Conservation (phyloP, 371 early-diverging fungal genomes). For the Mortierella sp. region DNA sequence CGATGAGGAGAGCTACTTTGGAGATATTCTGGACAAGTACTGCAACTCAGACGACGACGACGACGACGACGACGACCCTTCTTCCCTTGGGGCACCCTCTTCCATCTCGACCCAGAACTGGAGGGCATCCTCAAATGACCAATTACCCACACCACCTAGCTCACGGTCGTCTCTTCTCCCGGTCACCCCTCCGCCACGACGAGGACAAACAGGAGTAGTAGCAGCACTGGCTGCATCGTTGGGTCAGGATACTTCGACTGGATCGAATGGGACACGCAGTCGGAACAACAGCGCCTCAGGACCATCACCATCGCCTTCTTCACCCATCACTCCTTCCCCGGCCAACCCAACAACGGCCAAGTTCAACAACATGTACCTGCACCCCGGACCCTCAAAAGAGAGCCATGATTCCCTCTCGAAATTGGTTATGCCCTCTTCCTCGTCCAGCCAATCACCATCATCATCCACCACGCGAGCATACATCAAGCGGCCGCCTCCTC, state of each 20-base stretch:
- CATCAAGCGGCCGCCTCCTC: slow-evolving; percentile 34
- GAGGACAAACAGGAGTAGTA: background rate
- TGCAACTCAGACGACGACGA: slow-evolving; percentile 35
- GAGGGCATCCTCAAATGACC: slow-evolving; percentile 17
- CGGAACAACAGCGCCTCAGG: slow-evolving; percentile 18
- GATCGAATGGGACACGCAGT: slow-evolving; percentile 3
- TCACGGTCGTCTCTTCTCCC: slow-evolving; percentile 11
- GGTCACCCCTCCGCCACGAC: slow-evolving; percentile 3
- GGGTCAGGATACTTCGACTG: background rate
- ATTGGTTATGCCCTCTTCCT: slow-evolving; percentile 10
- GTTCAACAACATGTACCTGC: slow-evolving; percentile 33
- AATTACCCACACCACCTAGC: slow-evolving; percentile 28
- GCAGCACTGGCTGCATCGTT: background rate
- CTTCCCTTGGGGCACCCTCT: slow-evolving; percentile 16
- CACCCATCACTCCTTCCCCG: slow-evolving; percentile 12
- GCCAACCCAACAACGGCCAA: slow-evolving; percentile 30
- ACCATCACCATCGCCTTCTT: background rate
- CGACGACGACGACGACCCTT: slow-evolving; percentile 22
- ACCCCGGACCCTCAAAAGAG: slow-evolving; percentile 14
- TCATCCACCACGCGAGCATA: slow-evolving; percentile 23
- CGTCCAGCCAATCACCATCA: slow-evolving; percentile 1
- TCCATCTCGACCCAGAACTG: slow-evolving; percentile 19
- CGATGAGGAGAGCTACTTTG: slow-evolving; percentile 40
- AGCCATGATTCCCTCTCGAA: slow-evolving; percentile 40
- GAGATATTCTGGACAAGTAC: slow-evolving; percentile 43